Evolutionary conservation across 805 yeast species (phyloP), one percentile per base, ranked within the genome.

Genomic region (Teunomyces stri): DNA sequence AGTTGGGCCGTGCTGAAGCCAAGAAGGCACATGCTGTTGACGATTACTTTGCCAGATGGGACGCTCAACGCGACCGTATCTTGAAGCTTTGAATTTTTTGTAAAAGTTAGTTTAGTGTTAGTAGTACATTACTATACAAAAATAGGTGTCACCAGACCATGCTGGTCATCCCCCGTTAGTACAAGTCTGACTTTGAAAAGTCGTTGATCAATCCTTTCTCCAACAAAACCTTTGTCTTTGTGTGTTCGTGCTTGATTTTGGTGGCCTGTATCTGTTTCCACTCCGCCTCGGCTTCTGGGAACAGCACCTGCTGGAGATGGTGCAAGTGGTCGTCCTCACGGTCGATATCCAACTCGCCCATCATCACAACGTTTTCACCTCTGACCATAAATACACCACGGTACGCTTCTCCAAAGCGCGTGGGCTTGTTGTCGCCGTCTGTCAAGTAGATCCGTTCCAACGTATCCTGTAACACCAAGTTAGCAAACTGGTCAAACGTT

Each of bases 401-500:
- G 43, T 75, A 75, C n/a, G 71, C 73, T 64, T 92, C 96, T 6
- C 87, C 96, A 61, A 83, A 92, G 52, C 78, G 61, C 35, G 70
- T 72, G 3, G 65, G 65, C 13, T 33, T 28, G n/a, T 31, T 12
- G 22, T 42, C 48, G 21, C 60, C 60, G 31, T 54, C 53, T 18
- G 64, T 66, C 53, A 85, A 72, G 62, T 87, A 87, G 57, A 90
- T 81, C 65, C 97, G 80, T 65, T 94, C 98, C 42, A 83, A 73
- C 13, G 96, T 83, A 63, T 91, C 96, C 68, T 94, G 98, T 52
- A 94, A 74, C 34, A 94, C 96, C 59, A 94, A 75, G 68, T 92
- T 92, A 50, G 96, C 91, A 65, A 85, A 94, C 67, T 92, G 97
- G 70, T 94, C 99, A 66, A 92, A 94, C 2, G 97, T 89, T 66